Conservation (phyloP, 495 filamentous ascomycete species). For the Hyaloscypha hepaticicola region DNA sequence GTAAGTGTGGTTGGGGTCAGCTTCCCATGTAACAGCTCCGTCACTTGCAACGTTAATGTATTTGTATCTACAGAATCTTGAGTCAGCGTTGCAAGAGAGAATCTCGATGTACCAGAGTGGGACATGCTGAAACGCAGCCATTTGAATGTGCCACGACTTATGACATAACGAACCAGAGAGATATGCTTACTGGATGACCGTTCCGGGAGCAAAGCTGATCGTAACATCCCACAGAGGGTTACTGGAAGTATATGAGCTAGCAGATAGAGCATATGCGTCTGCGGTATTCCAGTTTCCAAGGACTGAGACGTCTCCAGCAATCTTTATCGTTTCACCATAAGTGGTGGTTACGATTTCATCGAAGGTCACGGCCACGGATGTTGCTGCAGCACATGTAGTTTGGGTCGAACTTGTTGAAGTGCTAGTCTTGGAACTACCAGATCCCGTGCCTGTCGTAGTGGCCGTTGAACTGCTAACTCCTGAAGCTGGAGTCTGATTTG, state of each 20-base stretch:
- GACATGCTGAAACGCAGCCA: too few relatives aligned
- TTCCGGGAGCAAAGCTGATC: constrained; percentile 39
- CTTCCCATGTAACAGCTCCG: constrained; percentile 60
- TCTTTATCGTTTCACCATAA: constrained; percentile 48
- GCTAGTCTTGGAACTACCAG: constrained; percentile 38
- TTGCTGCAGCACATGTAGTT: constrained; percentile 37
- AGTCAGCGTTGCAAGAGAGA: neutral
- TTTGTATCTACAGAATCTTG: constrained; percentile 47
- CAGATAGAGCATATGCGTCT: constrained; percentile 29
- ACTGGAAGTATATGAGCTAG: constrained; percentile 30
- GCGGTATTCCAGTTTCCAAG: constrained; percentile 34
- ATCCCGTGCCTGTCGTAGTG: constrained; percentile 38
- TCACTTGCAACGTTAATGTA: constrained; percentile 58
- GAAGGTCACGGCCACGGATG: constrained; percentile 38
- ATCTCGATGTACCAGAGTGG: neutral
- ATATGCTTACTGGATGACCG: constrained; percentile 45
- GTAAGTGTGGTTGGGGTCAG: constrained; percentile 60
- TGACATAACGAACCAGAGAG: neutral
- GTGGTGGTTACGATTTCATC: constrained; percentile 44
- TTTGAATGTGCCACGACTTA: too few relatives aligned
- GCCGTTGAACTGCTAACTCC: constrained; percentile 45
- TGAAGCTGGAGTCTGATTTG: constrained; percentile 45
- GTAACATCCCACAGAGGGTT: constrained; percentile 38
- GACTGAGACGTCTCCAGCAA: constrained; percentile 35
- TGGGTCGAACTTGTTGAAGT: constrained; percentile 46